Evolutionary conservation across 176 grass and related monocot genomes (phyloP).

Genomic region (Sorghum bicolor): Sorghum_bicolor_NCBIv3 NC_012870.2:56986001-56986500

Average conservation of each 20-base stretch:
- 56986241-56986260: background rate
- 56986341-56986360: background rate
- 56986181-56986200: background rate
- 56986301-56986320: background rate
- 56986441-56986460: background rate
- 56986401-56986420: background rate
- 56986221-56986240: background rate
- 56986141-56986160: conserved; percentile 67
- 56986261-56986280: background rate
- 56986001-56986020: conserved; percentile 93
- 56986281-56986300: background rate
- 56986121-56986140: conserved; percentile 82
- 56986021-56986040: conserved; percentile 91
- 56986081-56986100: conserved; percentile 59
- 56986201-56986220: background rate
- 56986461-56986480: background rate
- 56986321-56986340: background rate
- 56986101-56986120: conserved; percentile 64
- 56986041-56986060: conserved; percentile 84
- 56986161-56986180: conserved; percentile 11
- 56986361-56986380: background rate
- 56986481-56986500: background rate
- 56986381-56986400: background rate
- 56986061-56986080: conserved; percentile 64
- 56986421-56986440: background rate